Evolutionary conservation across 805 yeast species (phyloP), one percentile per base, ranked within the genome.

Genomic region (Yarrowia sp.): DNA sequence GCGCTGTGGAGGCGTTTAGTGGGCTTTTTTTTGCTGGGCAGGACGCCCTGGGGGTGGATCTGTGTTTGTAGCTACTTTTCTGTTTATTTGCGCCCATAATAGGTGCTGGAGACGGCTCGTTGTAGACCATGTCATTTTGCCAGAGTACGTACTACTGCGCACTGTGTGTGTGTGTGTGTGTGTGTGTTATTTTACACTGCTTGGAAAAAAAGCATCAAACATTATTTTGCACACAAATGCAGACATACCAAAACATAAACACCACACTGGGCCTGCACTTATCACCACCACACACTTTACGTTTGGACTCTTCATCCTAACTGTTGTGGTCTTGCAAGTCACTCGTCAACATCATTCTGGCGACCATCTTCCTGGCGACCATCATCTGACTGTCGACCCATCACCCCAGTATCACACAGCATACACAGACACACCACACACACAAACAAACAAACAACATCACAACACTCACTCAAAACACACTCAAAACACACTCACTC

Each of bases 231-330:
- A 31, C 50, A 58, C 64, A 58, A 58, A 58, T 43, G 51, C 64
- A 58, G 64, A 58, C 64, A 58, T 58, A 58, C 39, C 64, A 58
- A 58, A 58, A 58, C 64, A 58, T 58, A 58, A 58, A 58, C 64
- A 55, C 61, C 61, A 55, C 61, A 6, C 61, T 9, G 17, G 43
- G 31, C 61, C 47, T 55, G 45, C 61, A 55, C 61, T 55, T 55
- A 41, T 55, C 61, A 55, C 47, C 61, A 55, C 61, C 44, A 55
- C 61, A 15, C 47, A 36, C 58, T 22, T 55, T 38, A 51, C 58
- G 58, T 55, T 38, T 55, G 61, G 61, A 31, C 61, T 55, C 47
- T 39, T 48, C 55, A 48, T 48, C 55, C 55, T 48, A 48, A 48
- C 41, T 48, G 55, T 48, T 35, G 55, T 35, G 55, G 55, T 33